Evolutionary conservation across 805 yeast species (phyloP), one percentile per base, ranked within the genome.

Genomic region (Metschnikowia lunata): DNA sequence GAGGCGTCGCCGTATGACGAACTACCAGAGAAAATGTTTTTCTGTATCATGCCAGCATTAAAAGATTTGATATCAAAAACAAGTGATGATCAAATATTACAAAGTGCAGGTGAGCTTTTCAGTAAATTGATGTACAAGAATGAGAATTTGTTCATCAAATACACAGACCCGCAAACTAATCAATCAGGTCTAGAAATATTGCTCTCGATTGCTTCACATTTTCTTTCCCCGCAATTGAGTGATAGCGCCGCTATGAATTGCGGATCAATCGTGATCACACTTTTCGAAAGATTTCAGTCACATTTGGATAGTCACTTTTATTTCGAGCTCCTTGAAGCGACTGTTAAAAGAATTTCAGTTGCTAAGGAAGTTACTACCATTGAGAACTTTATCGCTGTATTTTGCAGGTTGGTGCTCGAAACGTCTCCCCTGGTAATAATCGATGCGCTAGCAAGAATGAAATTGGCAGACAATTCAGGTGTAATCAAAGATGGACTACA

Each of bases 211-310:
- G 80, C 84, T 2, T 78, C 86, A 3, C 81, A 81, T 55, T 77
- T 88, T 41, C 71, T 91, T 29, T 78, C 85, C 1, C 87, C 95
- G 0, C 71, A 72, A 7, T 69, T 86, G 45, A 76, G 85, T 12
- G 97, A 89, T 53, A 77, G 84, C 36, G 96, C 96, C 0, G 90
- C 95, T 1, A 72, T 82, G 64, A 83, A 85, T 46, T 78, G 87
- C 36, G 97, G 91, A 10, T 67, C 74, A 7, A 75, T 86, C 18
- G 80, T 85, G 2, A 70, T 77, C 9, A 75, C 83, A 0, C 68
- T 84, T 30, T 71, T 86, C 31, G 76, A 77, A 14, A 76, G 75
- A 47, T 82, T 67, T 42, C 72, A 69, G 42, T 46, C 61, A 7
- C 58, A 64, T 36, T 60, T 78, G 33, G 64, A 67, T 26, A 50